Percentiles rank a stretch among this genome's conserved stretches.
Conservation (phyloP, 805 yeast species). For the Saccharomycopsis sp. region DNA sequence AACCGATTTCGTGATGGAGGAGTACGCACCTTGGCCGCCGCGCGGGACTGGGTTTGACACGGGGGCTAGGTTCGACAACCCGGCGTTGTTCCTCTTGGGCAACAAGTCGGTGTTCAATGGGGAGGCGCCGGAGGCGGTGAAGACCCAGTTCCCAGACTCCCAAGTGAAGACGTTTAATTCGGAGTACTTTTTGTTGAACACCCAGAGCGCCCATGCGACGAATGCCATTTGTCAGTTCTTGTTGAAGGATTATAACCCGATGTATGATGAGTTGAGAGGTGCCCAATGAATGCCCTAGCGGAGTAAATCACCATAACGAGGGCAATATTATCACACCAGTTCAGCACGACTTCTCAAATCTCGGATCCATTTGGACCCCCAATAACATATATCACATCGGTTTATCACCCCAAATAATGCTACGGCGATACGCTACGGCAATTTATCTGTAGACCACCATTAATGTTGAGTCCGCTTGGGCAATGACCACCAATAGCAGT, state of each 20-base stretch:
- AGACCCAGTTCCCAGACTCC: slow-evolving; percentile 24
- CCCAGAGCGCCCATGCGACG: slow-evolving; percentile 14
- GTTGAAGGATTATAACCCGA: slow-evolving; percentile 12
- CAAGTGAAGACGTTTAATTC: slow-evolving; percentile 24
- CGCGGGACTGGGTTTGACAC: not conserved
- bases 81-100: slow-evolving; percentile 19
- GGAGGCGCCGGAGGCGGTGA: slow-evolving; percentile 15
- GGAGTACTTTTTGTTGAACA: slow-evolving; percentile 23
- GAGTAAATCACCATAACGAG: too few relatives aligned
- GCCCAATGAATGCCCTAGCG: too few relatives aligned
- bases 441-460: too few relatives aligned
- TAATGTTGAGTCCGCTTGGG: too few relatives aligned
- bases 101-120: slow-evolving; percentile 7
- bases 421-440: too few relatives aligned
- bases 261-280: slow-evolving; percentile 14
- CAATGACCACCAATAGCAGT: too few relatives aligned
- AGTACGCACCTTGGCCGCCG: slow-evolving; percentile 13
- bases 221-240: slow-evolving; percentile 20
- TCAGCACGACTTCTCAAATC: too few relatives aligned
- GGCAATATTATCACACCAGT: too few relatives aligned
- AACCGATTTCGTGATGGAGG: not conserved
- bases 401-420: too few relatives aligned
- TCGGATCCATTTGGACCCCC: too few relatives aligned
- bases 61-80: slow-evolving; percentile 2
- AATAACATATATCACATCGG: too few relatives aligned